Conservation (phyloP, 2,329 filamentous ascomycete species). For the Helotiales sp. region DNA sequence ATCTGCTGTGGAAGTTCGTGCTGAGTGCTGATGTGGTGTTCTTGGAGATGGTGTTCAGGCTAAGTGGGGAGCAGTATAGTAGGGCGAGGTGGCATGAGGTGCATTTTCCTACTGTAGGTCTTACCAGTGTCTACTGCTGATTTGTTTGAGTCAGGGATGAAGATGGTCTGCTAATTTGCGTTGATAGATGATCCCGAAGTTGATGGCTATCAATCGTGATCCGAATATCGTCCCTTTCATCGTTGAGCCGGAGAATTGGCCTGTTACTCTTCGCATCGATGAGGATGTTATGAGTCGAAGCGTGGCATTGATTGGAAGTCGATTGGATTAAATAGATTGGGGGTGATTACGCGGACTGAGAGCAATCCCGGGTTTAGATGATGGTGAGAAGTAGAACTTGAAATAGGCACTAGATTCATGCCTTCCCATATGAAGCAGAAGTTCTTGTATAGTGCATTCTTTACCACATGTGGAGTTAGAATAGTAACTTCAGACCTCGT, state of each 20-base stretch:
- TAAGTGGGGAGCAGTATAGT: background rate
- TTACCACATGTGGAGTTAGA: too few relatives aligned
- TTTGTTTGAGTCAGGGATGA: background rate
- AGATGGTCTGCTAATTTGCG: background rate
- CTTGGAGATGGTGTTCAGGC: background rate
- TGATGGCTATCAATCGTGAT: background rate
- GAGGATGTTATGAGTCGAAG: background rate
- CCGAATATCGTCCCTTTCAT: background rate
- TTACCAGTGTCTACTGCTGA: background rate
- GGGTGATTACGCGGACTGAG: background rate
- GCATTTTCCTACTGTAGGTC: conserved; percentile 1
- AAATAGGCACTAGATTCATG: too few relatives aligned
- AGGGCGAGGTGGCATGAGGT: background rate
- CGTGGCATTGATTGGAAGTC: background rate
- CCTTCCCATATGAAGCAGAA: too few relatives aligned
- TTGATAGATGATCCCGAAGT: background rate
- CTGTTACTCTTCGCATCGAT: background rate
- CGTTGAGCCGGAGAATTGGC: background rate
- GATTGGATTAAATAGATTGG: background rate
- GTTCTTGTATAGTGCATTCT: too few relatives aligned
- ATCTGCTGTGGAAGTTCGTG: background rate
- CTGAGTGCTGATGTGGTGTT: background rate
- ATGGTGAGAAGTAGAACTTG: too few relatives aligned
- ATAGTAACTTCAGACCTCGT: too few relatives aligned
- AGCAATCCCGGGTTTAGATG: background rate